phyloP scores from a whole-genome alignment of 148 eudicot genomes.

The Drosera capensis region DNA sequence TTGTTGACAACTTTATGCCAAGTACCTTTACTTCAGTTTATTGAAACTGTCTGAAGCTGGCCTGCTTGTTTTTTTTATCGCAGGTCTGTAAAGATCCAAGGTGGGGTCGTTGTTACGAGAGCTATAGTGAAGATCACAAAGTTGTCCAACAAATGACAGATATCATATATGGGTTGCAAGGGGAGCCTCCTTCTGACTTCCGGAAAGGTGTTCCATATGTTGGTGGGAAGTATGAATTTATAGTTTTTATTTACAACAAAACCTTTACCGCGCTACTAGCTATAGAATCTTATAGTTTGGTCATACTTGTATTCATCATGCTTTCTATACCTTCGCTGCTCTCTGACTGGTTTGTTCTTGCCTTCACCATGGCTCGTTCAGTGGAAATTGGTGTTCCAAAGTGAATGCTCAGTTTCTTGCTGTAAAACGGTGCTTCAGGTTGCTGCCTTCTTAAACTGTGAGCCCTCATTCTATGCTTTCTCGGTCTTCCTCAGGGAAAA shows the following conservation, averaged over 20 bases:
- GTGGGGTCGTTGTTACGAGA: conserved; percentile 30
- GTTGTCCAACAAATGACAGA: conserved; percentile 23
- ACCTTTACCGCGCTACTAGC: no score
- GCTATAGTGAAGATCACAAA: conserved; percentile 21
- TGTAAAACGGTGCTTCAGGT: no score
- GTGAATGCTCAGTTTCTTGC: no score
- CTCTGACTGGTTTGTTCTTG: no score
- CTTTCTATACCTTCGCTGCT: no score
- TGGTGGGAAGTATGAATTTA: conserved; percentile 17
- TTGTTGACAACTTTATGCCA: not conserved
- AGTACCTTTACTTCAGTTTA: not conserved
- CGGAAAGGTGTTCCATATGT: conserved; percentile 19
- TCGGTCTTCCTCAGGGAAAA: conserved; percentile 12
- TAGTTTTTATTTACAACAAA: not conserved
- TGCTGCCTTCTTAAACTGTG: not conserved
- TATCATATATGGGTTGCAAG: conserved; percentile 21
- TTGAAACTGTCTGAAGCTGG: not conserved
- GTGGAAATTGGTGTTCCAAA: not conserved
- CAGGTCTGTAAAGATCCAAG: conserved; percentile 28
- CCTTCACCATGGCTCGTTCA: no score
- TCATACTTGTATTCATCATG: no score
- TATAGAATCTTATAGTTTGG: no score
- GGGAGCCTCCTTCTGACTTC: conserved; percentile 10
- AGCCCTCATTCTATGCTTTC: not conserved
- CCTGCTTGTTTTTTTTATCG: not conserved